phyloP scores from a whole-genome alignment of 2,329 filamentous ascomycete species.

The Verticillium klebahnii region DNA sequence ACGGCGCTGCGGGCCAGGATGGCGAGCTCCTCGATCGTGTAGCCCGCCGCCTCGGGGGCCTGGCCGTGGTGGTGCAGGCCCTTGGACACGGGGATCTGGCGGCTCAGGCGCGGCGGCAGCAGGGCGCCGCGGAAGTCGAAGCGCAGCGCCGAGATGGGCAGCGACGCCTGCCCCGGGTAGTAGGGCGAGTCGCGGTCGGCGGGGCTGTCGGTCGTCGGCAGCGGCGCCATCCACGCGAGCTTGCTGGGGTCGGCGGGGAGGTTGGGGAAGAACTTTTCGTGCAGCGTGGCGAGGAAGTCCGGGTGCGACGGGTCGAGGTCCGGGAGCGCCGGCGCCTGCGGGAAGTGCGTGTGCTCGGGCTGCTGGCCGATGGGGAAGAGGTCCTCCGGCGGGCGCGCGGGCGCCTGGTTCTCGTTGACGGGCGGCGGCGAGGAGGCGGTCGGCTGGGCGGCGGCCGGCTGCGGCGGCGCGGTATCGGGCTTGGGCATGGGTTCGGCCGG shows the following conservation, averaged over 20 bases:
- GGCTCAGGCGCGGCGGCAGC: conserved; percentile 69
- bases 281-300: conserved; percentile 77
- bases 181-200: conserved; percentile 73
- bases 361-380: conserved; percentile 36
- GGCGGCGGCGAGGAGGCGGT: conserved; percentile 11
- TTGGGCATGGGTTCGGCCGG: conserved; percentile 2
- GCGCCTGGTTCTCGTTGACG: conserved; percentile 36
- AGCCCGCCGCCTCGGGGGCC: conserved; percentile 89
- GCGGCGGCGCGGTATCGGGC: conserved; percentile 3
- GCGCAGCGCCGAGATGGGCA: conserved; percentile 73
- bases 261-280: conserved; percentile 89
- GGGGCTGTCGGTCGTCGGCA: conserved; percentile 58
- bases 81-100: conserved; percentile 68
- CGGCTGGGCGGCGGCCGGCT: background rate
- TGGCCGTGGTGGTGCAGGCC: conserved; percentile 93
- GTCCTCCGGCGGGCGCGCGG: conserved; percentile 34
- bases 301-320: conserved; percentile 81
- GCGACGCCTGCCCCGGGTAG: conserved; percentile 67
- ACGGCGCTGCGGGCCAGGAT: conserved; percentile 76
- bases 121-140: conserved; percentile 85
- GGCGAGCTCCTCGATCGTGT: conserved; percentile 84
- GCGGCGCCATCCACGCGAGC: conserved; percentile 83
- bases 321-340: conserved; percentile 47
- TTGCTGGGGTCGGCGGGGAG: conserved; percentile 80
- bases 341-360: conserved; percentile 54